phyloP scores from a whole-genome alignment of 2,329 filamentous ascomycete genomes.

The Thelonectria discophora region DNA sequence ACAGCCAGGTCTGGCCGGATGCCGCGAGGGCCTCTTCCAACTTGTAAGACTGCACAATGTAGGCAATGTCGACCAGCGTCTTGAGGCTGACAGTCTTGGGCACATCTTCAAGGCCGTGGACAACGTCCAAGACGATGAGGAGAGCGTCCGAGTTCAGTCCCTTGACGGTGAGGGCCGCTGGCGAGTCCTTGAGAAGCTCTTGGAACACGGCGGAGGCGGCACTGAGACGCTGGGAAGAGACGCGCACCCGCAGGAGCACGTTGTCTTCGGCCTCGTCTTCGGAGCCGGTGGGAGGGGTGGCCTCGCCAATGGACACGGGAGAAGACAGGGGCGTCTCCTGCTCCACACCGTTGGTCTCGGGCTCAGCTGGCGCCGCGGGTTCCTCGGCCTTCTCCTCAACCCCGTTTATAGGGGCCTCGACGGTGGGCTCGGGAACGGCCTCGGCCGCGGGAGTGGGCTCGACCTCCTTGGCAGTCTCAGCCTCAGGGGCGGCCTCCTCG shows the following conservation, averaged over 20 bases:
- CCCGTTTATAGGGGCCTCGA: neutral
- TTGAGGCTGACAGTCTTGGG: neutral
- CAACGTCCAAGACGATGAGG: neutral
- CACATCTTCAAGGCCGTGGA: neutral
- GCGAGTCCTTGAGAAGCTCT: neutral
- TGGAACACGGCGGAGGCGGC: neutral
- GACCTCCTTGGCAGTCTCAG: neutral
- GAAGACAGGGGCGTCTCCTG: neutral
- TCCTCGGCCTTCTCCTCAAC: neutral
- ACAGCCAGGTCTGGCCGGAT: conserved; percentile 7
- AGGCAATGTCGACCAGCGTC: conserved; percentile 2
- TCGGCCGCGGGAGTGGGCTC: neutral
- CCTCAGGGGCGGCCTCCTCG: neutral
- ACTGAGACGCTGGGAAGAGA: conserved; percentile 5
- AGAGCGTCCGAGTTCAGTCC: conserved; percentile 9
- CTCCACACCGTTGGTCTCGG: neutral
- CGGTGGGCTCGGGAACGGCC: neutral
- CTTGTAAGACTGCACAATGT: conserved; percentile 23
- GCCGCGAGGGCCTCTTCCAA: conserved; percentile 3
- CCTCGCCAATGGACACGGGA: neutral
- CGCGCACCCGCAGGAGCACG: neutral
- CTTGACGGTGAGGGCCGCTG: neutral
- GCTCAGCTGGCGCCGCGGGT: neutral
- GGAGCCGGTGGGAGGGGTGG: neutral
- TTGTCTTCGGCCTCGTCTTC: neutral